Evolutionary conservation across 495 filamentous ascomycete species (phyloP).

Genomic region (Chaetomium cochliodes): DNA sequence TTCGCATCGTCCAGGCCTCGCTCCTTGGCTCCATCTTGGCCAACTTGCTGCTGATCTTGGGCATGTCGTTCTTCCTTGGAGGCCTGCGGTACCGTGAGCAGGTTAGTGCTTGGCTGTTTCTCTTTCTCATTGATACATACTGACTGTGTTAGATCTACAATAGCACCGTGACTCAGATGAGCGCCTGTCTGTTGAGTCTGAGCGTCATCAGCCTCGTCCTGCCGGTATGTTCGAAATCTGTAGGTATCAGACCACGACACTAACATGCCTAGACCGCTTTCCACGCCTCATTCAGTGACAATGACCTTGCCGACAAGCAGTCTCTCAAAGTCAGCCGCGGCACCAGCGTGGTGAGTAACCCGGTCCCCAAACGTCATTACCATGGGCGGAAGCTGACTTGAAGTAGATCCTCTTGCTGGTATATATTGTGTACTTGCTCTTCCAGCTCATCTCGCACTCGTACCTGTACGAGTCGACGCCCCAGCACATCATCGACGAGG

Average conservation of each 20-base stretch:
- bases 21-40: constrained; percentile 86
- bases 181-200: constrained; percentile 83
- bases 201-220: constrained; percentile 82
- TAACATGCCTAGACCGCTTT: constrained; percentile 62
- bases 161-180: constrained; percentile 92
- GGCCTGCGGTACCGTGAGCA: constrained; percentile 86
- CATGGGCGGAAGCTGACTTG: not conserved
- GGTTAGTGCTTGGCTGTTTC: not conserved
- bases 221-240: constrained; percentile 38
- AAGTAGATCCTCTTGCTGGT: constrained; percentile 66
- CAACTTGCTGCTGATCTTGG: constrained; percentile 84
- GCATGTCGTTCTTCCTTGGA: constrained; percentile 86
- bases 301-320: constrained; percentile 58
- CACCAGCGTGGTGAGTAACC: constrained; percentile 61
- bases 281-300: constrained; percentile 76
- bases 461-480: constrained; percentile 90
- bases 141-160: constrained; percentile 74
- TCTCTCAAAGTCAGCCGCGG: constrained; percentile 84
- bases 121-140: constrained; percentile 41
- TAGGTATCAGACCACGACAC: not conserved
- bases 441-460: constrained; percentile 86
- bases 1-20: constrained; percentile 86
- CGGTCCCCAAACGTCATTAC: not conserved
- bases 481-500: constrained; percentile 85
- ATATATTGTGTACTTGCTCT: constrained; percentile 81